phyloP scores from a whole-genome alignment of 345 rosid species.

The Populus nigra region DNA sequence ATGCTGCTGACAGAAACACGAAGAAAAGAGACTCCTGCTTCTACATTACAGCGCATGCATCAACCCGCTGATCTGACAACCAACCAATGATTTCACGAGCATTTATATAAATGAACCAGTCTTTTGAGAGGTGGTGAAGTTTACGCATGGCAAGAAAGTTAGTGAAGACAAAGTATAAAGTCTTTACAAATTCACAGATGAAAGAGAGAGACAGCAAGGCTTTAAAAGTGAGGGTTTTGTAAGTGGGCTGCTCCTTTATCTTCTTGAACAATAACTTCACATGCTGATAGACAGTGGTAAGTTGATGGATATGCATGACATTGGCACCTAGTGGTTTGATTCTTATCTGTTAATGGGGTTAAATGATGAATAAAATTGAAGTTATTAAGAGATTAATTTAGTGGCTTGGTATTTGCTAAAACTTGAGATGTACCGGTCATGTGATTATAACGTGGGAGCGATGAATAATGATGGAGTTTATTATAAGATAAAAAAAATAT shows the following conservation, averaged over 20 bases:
- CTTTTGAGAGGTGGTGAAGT: background rate
- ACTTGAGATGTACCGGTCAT: too few species aligned
- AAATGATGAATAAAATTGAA: too few species aligned
- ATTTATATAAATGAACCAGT: background rate
- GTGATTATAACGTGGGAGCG: too few species aligned
- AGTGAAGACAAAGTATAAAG: background rate
- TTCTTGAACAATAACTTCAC: background rate
- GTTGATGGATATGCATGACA: background rate
- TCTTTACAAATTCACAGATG: background rate
- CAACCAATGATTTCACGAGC: constrained; percentile 5
- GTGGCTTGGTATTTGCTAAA: too few species aligned
- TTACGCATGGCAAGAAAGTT: background rate
- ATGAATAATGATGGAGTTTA: too few species aligned
- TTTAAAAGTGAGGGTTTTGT: background rate
- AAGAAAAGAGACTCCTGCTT: background rate
- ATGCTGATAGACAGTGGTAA: background rate
- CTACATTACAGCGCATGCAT: too few species aligned
- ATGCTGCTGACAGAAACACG: background rate
- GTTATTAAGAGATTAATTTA: too few species aligned
- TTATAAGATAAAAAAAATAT: too few species aligned
- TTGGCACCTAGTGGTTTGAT: background rate
- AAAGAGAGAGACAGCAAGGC: background rate
- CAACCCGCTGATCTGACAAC: background rate
- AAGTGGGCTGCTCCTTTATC: background rate
- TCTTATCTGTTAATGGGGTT: background rate